phyloP scores from a whole-genome alignment of 306 rosid species.

The Quercus parvula region DNA sequence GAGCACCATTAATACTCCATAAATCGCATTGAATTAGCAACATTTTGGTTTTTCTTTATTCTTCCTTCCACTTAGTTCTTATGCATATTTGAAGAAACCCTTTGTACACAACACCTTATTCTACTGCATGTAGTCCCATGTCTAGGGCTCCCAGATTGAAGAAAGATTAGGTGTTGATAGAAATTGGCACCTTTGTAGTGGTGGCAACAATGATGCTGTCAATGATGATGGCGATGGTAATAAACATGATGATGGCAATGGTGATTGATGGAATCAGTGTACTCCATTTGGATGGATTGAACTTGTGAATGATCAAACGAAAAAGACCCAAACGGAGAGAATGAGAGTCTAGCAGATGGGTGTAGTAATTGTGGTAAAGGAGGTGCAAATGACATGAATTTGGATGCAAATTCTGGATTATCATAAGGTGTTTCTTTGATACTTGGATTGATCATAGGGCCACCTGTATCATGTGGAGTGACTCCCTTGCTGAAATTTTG shows the following conservation, averaged over 20 bases:
- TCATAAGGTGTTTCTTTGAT: slow-evolving; percentile 20
- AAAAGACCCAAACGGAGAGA: slow-evolving; percentile 10
- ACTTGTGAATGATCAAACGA: slow-evolving; percentile 28
- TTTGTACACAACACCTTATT: neutral
- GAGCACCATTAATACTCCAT: slow-evolving; percentile 19
- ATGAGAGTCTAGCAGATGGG: slow-evolving; percentile 23
- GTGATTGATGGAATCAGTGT: slow-evolving; percentile 38
- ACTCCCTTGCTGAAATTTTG: slow-evolving; percentile 27
- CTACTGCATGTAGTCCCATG: neutral
- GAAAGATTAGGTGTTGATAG: slow-evolving; percentile 5
- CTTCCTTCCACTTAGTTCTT: neutral
- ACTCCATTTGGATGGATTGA: slow-evolving; percentile 43
- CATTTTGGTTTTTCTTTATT: slow-evolving; percentile 24
- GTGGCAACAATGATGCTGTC: slow-evolving; percentile 3
- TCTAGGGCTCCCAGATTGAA: neutral
- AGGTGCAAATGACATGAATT: slow-evolving; percentile 24
- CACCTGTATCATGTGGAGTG: slow-evolving; percentile 11
- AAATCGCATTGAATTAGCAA: slow-evolving; percentile 29
- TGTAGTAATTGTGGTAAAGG: slow-evolving; percentile 45
- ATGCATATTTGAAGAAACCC: neutral
- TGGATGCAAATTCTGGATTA: slow-evolving; percentile 10
- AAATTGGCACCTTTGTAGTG: slow-evolving; percentile 26
- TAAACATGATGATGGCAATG: slow-evolving; percentile 22
- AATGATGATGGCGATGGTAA: too few species aligned
- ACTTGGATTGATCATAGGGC: slow-evolving; percentile 36